Base-by-base conservation (phyloP, 441 rosid species). In the Populus hybrid region DNA sequence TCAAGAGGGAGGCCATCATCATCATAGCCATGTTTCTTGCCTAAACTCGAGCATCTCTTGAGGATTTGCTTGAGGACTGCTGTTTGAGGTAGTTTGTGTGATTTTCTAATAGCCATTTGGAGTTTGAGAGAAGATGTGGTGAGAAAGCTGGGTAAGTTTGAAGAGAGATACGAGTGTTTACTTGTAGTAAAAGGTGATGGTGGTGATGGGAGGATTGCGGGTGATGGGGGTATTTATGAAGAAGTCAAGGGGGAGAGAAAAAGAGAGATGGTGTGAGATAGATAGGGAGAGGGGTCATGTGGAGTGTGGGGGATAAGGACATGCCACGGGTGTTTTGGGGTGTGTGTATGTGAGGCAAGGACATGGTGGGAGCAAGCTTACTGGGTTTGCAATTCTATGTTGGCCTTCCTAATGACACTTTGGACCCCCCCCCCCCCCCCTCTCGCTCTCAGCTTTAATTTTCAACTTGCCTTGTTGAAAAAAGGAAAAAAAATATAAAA, bases 1-100 rank as follows among this genome's bases (percentile, higher is more conserved):
- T 95, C 99, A 5, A 90, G 81, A 28, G 98, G 99, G 14, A 91
- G 92, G n/a, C 86, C 89, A 42, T 86, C 92, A 45, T 90, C 93
- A 33, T 87, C 88, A 38, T 86, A 84, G 1, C 87, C 88, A 75
- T 87, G 79, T 73, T 88, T 92, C 90, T 90, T 95, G 42, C 97
- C 98, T 31, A 95, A 82, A 82, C 99, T 95, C 0, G 99, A 95
- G 68, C 99, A 94, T 77, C 95, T 85, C 88, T 87, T 92, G 21
- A 95, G 89, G 72, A 95, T 95, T 71, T 94, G 98, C 83, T 85
- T 95, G 36, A 95, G 80, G 77, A 95, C 90, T 71, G 97, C 85
- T 35, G 93, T 78, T 78, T 92, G 99, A 35, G 91, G 65, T 16
- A 91, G 89, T 80, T 86, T 95, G 87, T 79, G 78, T 65, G 94